Percentiles rank a stretch among this genome's conserved stretches.
Evolutionary conservation across 2,329 filamentous ascomycete species (phyloP).

Genomic region (Phyllosticta citribraziliensis): DNA sequence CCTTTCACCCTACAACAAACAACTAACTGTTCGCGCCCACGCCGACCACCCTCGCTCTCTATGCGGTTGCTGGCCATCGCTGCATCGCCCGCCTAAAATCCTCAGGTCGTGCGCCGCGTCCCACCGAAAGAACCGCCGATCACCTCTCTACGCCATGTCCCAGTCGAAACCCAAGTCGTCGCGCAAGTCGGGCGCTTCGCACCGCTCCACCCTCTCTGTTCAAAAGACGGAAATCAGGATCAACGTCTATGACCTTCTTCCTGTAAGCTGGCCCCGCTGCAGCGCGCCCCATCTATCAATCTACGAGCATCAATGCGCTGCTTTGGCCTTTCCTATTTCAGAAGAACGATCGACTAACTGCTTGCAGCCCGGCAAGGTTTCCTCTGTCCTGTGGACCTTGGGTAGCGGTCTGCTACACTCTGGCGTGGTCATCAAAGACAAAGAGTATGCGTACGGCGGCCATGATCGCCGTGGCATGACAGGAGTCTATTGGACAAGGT

Average conservation of each 20-base stretch:
- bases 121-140: constrained; percentile 7
- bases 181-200: constrained; percentile 26
- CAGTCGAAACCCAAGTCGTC: constrained; percentile 18
- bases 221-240: constrained; percentile 66
- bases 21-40: not conserved
- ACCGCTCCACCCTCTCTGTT: constrained; percentile 57
- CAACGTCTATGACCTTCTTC: constrained; percentile 68
- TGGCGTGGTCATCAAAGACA: constrained; percentile 69
- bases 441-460: constrained; percentile 78
- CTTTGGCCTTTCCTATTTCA: constrained; percentile 1
- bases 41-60: not conserved
- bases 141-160: constrained; percentile 3
- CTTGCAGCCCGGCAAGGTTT: constrained; percentile 57
- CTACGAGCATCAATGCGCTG: not conserved
- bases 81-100: constrained; percentile 2
- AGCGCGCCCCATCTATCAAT: not conserved
- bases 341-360: constrained; percentile 1
- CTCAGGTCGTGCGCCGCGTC: not conserved
- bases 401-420: constrained; percentile 73
- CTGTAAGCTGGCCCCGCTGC: constrained; percentile 37
- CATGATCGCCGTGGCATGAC: constrained; percentile 62
- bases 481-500: constrained; percentile 71
- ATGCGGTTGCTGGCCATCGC: not conserved
- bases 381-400: constrained; percentile 67
- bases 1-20: not conserved